Percentiles rank a stretch among this genome's conserved stretches.
These are phyloP conservation scores for Panicum hallii DNA, from an alignment of 202 grass and related monocot species.

Conservation along the genomic window DNA sequence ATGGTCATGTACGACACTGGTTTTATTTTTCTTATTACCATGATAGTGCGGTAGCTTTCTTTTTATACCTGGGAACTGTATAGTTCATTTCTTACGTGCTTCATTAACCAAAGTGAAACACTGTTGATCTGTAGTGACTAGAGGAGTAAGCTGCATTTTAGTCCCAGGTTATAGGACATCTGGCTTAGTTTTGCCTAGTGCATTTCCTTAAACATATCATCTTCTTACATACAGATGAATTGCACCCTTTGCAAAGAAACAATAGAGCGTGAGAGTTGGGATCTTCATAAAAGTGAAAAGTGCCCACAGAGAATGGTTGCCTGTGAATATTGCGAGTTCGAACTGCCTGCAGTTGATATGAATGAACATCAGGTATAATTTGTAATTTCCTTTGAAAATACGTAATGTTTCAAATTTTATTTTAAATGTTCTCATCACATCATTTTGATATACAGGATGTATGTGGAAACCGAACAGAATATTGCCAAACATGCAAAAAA, in stretches of 20 bases:
- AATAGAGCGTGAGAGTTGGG: slow-evolving; percentile 63
- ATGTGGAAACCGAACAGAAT: slow-evolving; percentile 95
- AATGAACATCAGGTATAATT: slow-evolving; percentile 80
- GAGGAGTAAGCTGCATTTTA: slow-evolving; percentile 26
- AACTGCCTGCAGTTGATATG: slow-evolving; percentile 87
- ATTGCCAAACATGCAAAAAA: slow-evolving; percentile 77
- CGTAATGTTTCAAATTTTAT: background rate
- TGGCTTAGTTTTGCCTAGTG: slow-evolving; percentile 1
- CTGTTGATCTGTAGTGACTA: background rate
- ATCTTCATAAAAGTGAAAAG: slow-evolving; percentile 84
- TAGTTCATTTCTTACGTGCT: slow-evolving; percentile 2
- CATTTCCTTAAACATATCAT: slow-evolving; percentile 18
- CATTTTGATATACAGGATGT: slow-evolving; percentile 73
- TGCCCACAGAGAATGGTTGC: slow-evolving; percentile 82
- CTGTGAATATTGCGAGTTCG: slow-evolving; percentile 96
- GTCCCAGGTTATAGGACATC: background rate
- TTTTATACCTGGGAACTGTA: background rate
- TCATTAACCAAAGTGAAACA: background rate
- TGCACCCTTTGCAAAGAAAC: slow-evolving; percentile 83
- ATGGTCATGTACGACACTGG: background rate
- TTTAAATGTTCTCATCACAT: slow-evolving; percentile 19
- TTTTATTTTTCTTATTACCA: background rate
- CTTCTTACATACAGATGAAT: slow-evolving; percentile 61
- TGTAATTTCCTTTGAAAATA: slow-evolving; percentile 27
- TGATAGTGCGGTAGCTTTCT: background rate